Evolutionary conservation across 495 filamentous ascomycete species (phyloP).

Genomic region (Hyaloscypha finlandica): DNA sequence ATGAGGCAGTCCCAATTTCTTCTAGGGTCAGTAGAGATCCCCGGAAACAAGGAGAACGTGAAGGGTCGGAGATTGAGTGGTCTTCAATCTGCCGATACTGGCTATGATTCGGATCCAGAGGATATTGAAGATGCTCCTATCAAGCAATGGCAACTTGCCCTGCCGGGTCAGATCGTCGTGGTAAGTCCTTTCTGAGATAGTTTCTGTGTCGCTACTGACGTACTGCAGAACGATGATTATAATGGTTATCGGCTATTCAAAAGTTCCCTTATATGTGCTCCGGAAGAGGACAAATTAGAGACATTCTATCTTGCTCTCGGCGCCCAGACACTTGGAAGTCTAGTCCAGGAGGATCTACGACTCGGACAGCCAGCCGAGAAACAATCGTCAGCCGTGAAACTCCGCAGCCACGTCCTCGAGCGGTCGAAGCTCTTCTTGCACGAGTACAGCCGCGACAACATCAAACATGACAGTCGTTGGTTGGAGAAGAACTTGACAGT

Average conservation of each 20-base stretch:
- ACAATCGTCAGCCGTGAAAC: conserved; percentile 51
- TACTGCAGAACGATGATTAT: conserved; percentile 67
- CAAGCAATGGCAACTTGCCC: conserved; percentile 73
- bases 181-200: conserved; percentile 22
- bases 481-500: conserved; percentile 83
- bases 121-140: conserved; percentile 74
- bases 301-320: conserved; percentile 74
- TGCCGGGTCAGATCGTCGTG: conserved; percentile 71
- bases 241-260: conserved; percentile 84
- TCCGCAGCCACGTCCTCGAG: conserved; percentile 81
- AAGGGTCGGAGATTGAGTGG: conserved; percentile 21
- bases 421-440: conserved; percentile 85
- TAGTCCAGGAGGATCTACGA: conserved; percentile 61
- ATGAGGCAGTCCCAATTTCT: conserved; percentile 79
- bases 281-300: conserved; percentile 85
- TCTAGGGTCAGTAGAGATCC: conserved; percentile 75
- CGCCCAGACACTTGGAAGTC: conserved; percentile 54
- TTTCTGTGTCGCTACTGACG: conserved; percentile 2
- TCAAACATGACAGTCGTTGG: conserved; percentile 86
- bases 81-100: conserved; percentile 31
- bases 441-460: conserved; percentile 60
- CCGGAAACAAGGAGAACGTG: conserved; percentile 43
- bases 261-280: conserved; percentile 75
- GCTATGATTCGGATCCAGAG: conserved; percentile 52
- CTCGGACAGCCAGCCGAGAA: conserved; percentile 50